Evolutionary conservation across 345 rosid species (phyloP).

Genomic region (Pugionium cornutum): DNA sequence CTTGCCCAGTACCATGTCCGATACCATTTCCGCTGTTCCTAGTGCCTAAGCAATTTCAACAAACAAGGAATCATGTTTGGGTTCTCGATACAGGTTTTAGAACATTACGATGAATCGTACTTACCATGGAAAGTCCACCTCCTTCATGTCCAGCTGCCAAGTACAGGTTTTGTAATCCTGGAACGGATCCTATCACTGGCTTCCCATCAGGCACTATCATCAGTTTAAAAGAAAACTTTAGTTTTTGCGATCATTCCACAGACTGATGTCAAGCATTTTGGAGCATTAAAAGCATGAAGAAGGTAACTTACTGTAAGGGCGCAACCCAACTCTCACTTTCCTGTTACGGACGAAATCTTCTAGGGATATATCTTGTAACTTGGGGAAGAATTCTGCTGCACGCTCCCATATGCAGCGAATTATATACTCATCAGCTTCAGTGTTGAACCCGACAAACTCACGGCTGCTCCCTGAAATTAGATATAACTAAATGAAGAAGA

Average conservation of each 20-base stretch:
- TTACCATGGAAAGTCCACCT: conserved; percentile 86
- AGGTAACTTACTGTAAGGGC: conserved; percentile 81
- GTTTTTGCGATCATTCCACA: conserved; percentile 7
- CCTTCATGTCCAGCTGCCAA: conserved; percentile 98
- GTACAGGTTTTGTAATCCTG: conserved; percentile 62
- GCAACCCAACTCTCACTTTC: conserved; percentile 90
- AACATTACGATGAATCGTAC: conserved; percentile 15
- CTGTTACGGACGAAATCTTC: conserved; percentile 48
- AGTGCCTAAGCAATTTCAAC: conserved; percentile 60
- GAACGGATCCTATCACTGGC: conserved; percentile 75
- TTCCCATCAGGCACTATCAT: conserved; percentile 88
- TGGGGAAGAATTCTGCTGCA: conserved; percentile 80
- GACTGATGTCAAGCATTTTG: neutral
- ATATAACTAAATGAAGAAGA: conserved; percentile 12
- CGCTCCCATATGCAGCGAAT: conserved; percentile 67
- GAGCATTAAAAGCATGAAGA: neutral
- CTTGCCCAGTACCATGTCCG: conserved; percentile 69
- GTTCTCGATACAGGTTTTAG: conserved; percentile 16
- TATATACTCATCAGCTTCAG: conserved; percentile 63
- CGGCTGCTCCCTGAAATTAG: conserved; percentile 80
- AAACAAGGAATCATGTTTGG: conserved; percentile 3
- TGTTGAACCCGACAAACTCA: conserved; percentile 75
- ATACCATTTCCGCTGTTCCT: conserved; percentile 88
- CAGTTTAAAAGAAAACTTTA: conserved; percentile 20
- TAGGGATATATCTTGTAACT: conserved; percentile 51